Percentiles rank a stretch among this genome's conserved stretches.
These are phyloP conservation scores for Erythrophleum fordii DNA, from an alignment of 306 rosid species.

Conservation along the genomic window DNA sequence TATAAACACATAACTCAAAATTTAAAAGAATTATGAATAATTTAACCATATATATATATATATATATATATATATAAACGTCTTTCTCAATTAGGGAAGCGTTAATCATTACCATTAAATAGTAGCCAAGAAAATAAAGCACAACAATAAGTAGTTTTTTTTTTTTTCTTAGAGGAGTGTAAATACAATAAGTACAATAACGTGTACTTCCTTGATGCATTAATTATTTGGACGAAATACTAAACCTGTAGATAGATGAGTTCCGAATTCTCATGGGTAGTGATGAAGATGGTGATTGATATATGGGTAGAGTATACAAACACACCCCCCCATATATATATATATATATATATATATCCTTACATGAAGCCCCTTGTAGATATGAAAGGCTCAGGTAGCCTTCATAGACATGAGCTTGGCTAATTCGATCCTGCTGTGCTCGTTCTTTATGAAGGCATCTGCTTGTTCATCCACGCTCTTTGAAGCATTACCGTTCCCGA, in stretches of 20 bases:
- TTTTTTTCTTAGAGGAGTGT: too few relatives aligned
- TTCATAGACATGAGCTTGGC: constrained; percentile 42
- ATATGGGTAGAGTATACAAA: too few relatives aligned
- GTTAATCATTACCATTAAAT: too few relatives aligned
- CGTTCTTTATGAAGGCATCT: constrained; percentile 52
- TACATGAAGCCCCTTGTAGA: background rate
- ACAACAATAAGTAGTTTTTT: too few relatives aligned
- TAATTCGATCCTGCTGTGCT: constrained; percentile 49
- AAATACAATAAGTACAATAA: background rate
- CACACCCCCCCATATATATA: too few relatives aligned
- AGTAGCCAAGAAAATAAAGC: too few relatives aligned
- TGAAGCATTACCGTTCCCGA: background rate
- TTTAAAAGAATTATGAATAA: too few relatives aligned
- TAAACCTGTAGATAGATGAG: background rate
- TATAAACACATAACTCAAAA: too few relatives aligned
- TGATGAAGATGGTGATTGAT: background rate
- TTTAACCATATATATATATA: too few relatives aligned
- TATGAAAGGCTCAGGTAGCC: background rate
- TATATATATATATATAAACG: too few relatives aligned
- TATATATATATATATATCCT: too few relatives aligned
- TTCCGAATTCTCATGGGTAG: background rate
- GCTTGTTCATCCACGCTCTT: constrained; percentile 58
- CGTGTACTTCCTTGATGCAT: background rate
- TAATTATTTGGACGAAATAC: background rate
- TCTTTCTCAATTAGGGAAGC: too few relatives aligned